These are phyloP conservation scores for Polyporus tsugae DNA, from an alignment of 1,284 basidiomycete genomes.

Conservation along the genomic window DNA sequence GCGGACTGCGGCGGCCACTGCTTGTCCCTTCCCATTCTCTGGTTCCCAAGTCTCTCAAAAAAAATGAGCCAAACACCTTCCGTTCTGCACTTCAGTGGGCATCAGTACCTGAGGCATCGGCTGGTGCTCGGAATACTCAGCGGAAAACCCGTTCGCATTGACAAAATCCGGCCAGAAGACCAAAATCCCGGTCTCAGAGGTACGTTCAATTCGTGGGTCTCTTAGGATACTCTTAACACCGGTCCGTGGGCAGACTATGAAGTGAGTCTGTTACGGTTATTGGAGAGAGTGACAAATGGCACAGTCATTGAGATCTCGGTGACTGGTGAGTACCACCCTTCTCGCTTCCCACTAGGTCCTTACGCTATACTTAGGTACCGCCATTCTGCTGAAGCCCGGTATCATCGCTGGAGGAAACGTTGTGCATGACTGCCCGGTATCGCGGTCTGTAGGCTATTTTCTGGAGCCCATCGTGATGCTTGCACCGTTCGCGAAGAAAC, in stretches of 20 bases:
- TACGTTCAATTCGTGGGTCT: slow-evolving; percentile 41
- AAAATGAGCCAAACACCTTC: slow-evolving; percentile 52
- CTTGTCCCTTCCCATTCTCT: slow-evolving; percentile 2
- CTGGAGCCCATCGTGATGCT: slow-evolving; percentile 91
- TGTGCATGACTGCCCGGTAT: slow-evolving; percentile 88
- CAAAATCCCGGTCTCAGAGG: slow-evolving; percentile 94
- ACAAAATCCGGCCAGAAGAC: slow-evolving; percentile 91
- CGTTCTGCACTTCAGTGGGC: slow-evolving; percentile 75
- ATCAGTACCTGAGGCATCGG: slow-evolving; percentile 86
- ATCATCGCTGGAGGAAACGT: slow-evolving; percentile 87
- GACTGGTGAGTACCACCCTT: slow-evolving; percentile 70
- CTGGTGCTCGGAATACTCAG: slow-evolving; percentile 90
- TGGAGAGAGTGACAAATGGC: slow-evolving; percentile 96
- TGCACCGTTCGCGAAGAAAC: slow-evolving; percentile 93
- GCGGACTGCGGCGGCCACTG: not conserved
- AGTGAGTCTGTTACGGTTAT: slow-evolving; percentile 86
- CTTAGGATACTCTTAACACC: not conserved
- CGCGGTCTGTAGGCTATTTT: slow-evolving; percentile 93
- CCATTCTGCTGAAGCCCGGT: slow-evolving; percentile 91
- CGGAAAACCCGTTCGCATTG: slow-evolving; percentile 87
- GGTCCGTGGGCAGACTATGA: slow-evolving; percentile 77
- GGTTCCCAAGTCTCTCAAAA: slow-evolving; percentile 31
- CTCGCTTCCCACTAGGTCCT: not conserved
- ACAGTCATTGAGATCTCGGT: slow-evolving; percentile 96
- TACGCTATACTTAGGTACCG: slow-evolving; percentile 69